Percentiles rank a stretch among this genome's conserved stretches.
These are phyloP conservation scores for Fagus crenata DNA, from an alignment of 306 rosid species.

Conservation along the genomic window DNA sequence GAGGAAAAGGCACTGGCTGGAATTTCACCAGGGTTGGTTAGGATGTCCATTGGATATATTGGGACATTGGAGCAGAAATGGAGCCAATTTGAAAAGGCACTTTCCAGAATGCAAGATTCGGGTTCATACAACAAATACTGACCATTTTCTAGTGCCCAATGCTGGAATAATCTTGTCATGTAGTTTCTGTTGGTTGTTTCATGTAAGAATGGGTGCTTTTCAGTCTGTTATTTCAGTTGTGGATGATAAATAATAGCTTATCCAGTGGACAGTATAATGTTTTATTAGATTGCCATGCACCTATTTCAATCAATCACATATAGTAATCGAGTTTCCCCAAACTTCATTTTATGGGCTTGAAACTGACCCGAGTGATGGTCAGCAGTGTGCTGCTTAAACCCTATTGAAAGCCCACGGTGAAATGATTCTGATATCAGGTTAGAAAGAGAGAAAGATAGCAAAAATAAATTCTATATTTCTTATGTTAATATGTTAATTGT, in stretches of 20 bases:
- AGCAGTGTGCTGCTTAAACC: too few relatives aligned
- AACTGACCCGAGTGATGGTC: too few relatives aligned
- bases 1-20: conserved; percentile 74
- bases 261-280: background rate
- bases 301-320: background rate
- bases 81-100: conserved; percentile 70
- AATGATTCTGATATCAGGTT: too few relatives aligned
- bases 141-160: background rate
- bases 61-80: conserved; percentile 92
- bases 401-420: too few relatives aligned
- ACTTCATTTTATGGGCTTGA: background rate
- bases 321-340: background rate
- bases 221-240: background rate
- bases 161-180: background rate
- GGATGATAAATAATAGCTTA: background rate
- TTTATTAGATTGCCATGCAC: background rate
- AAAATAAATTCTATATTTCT: too few relatives aligned
- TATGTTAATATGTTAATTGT: too few relatives aligned
- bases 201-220: background rate
- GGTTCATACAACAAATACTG: conserved; percentile 21
- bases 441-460: too few relatives aligned
- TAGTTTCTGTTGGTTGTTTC: background rate
- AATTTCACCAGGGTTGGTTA: conserved; percentile 76
- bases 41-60: conserved; percentile 76
- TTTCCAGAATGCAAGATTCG: conserved; percentile 48